Evolutionary conservation across 768 basidiomycete genomes (phyloP).

Genomic region (Ramaria sp.): DNA sequence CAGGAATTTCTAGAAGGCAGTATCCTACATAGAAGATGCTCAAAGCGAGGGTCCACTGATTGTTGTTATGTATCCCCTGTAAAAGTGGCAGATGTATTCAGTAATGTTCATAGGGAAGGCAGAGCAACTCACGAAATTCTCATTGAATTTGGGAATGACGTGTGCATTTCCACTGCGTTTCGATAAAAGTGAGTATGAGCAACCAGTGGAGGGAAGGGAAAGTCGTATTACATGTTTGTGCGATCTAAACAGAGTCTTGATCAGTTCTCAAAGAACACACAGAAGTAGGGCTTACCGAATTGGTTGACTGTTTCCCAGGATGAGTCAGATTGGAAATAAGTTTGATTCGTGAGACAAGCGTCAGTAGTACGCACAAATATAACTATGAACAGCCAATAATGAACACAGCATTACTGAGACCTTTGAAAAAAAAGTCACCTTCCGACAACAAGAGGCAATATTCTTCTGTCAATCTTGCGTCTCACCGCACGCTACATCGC

Average conservation of each 20-base stretch:
- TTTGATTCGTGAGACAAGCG: not conserved
- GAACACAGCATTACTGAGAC: not conserved
- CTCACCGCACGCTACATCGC: conserved; percentile 28
- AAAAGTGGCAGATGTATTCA: not conserved
- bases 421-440: conserved; percentile 22
- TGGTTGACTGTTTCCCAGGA: conserved; percentile 13
- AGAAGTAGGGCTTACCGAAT: conserved; percentile 8
- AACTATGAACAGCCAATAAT: conserved; percentile 20
- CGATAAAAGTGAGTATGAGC: not conserved
- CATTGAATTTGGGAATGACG: conserved; percentile 39
- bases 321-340: not conserved
- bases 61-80: conserved; percentile 40
- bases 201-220: not conserved
- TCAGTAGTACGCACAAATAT: conserved; percentile 30
- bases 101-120: not conserved
- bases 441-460: conserved; percentile 38
- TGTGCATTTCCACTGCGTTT: conserved; percentile 41
- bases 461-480: conserved; percentile 39
- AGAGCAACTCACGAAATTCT: conserved; percentile 32
- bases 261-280: not conserved
- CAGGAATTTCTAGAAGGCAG: conserved; percentile 47
- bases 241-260: conserved; percentile 27
- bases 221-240: conserved; percentile 37
- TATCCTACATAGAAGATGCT: conserved; percentile 54
- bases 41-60: conserved; percentile 44